phyloP scores from a whole-genome alignment of 2,329 filamentous ascomycete species.

The Arthrobotrys sphaeroides region DNA sequence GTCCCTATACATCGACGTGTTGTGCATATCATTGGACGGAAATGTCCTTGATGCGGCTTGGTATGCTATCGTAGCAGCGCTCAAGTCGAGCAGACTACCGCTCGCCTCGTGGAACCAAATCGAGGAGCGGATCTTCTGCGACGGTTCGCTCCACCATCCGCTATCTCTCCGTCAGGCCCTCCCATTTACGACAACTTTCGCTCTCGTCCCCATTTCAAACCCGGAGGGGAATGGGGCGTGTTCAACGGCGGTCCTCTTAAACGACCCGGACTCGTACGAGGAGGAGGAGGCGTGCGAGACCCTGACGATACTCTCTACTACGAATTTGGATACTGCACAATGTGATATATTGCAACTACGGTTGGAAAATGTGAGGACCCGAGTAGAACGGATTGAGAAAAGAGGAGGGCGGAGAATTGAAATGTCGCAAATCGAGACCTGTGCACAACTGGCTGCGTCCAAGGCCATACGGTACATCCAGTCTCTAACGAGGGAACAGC shows the following conservation, averaged over 20 bases:
- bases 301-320: conserved; percentile 70
- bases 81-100: conserved; percentile 80
- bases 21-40: conserved; percentile 91
- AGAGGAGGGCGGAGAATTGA: conserved; percentile 70
- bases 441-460: background rate
- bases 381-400: conserved; percentile 80
- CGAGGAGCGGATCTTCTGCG: conserved; percentile 80
- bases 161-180: conserved; percentile 69
- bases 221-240: background rate
- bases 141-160: conserved; percentile 58
- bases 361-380: conserved; percentile 63
- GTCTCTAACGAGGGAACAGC: background rate
- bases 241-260: conserved; percentile 71
- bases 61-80: conserved; percentile 81
- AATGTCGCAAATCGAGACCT: conserved; percentile 12
- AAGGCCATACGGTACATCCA: conserved; percentile 14
- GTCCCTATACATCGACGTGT: conserved; percentile 93
- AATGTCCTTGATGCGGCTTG: conserved; percentile 92
- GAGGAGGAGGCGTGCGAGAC: conserved; percentile 83
- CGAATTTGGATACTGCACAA: conserved; percentile 62
- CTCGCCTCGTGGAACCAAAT: conserved; percentile 84
- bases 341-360: background rate
- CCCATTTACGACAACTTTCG: conserved; percentile 80
- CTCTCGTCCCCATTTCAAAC: conserved; percentile 64
- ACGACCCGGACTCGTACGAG: conserved; percentile 90